Conservation (phyloP, 192 early-diverging fungal species). For the Coemansia sp. region DNA sequence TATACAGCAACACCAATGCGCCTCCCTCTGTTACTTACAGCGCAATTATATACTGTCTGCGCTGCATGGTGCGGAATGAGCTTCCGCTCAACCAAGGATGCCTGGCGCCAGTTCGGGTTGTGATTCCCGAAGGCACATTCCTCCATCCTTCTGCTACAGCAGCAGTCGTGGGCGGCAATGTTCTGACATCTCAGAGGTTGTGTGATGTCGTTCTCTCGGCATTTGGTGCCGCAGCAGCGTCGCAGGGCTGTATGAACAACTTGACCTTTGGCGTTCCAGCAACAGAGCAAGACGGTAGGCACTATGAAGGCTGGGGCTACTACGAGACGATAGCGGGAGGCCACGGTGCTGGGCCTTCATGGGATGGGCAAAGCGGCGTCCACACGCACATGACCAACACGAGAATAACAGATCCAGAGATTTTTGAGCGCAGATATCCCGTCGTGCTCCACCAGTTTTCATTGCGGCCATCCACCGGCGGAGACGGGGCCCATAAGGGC, state of each 20-base stretch:
- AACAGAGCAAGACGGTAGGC: constrained; percentile 24
- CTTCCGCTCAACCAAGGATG: constrained; percentile 97
- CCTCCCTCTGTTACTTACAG: constrained; percentile 76
- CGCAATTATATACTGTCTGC: constrained; percentile 97
- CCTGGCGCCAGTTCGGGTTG: constrained; percentile 77
- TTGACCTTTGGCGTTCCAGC: constrained; percentile 84
- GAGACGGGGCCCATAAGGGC: constrained; percentile 71
- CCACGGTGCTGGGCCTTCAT: constrained; percentile 86
- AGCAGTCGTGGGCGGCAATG: constrained; percentile 98
- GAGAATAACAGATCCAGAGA: constrained; percentile 95
- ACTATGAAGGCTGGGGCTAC: constrained; percentile 84
- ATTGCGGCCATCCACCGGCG: constrained; percentile 73
- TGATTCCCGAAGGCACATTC: constrained; percentile 79
- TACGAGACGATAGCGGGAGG: constrained; percentile 94
- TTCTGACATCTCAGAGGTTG: constrained; percentile 89
- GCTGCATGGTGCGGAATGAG: constrained; percentile 85
- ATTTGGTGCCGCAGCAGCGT: constrained; percentile 88
- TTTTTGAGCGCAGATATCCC: constrained; percentile 88
- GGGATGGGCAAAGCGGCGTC: constrained; percentile 82
- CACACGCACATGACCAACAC: constrained; percentile 97
- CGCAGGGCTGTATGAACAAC: constrained; percentile 95
- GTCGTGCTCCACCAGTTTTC: constrained; percentile 87
- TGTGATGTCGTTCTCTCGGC: constrained; percentile 91
- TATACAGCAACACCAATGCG: constrained; percentile 89
- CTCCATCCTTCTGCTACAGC: constrained; percentile 77